Evolutionary conservation across 768 basidiomycete genomes (phyloP).

Genomic region (Megacollybia marginata): DNA sequence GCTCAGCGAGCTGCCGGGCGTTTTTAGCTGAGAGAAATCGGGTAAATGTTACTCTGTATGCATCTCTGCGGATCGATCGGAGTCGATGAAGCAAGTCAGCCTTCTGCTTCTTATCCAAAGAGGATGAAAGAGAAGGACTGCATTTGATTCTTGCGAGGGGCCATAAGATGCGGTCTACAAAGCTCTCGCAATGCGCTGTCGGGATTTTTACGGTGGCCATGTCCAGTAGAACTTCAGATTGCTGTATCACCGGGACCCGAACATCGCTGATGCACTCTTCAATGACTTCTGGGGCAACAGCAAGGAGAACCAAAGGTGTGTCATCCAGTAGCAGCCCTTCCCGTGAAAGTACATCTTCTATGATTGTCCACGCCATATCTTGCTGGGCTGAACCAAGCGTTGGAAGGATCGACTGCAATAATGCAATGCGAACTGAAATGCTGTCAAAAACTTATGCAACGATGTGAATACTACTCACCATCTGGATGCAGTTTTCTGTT

Average conservation of each 20-base stretch:
- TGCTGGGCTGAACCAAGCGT: slow-evolving; percentile 7
- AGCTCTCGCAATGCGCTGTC: slow-evolving; percentile 6
- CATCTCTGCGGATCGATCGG: background rate
- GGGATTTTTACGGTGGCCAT: slow-evolving; percentile 11
- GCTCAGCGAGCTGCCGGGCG: slow-evolving; percentile 7
- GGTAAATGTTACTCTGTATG: slow-evolving; percentile 6
- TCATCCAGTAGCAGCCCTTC: slow-evolving; percentile 6
- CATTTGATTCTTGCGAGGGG: slow-evolving; percentile 6
- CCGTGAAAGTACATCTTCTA: slow-evolving; percentile 3
- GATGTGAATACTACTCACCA: slow-evolving; percentile 7
- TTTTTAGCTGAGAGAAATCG: slow-evolving; percentile 5
- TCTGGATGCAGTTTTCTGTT: slow-evolving; percentile 11
- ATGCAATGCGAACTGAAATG: slow-evolving; percentile 11
- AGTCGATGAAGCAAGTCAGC: slow-evolving; percentile 6
- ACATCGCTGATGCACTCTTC: slow-evolving; percentile 2
- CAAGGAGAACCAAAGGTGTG: slow-evolving; percentile 10
- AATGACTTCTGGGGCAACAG: slow-evolving; percentile 4
- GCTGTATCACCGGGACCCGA: background rate
- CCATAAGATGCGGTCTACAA: slow-evolving; percentile 10
- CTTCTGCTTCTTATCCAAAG: slow-evolving; percentile 7
- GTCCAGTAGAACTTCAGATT: slow-evolving; percentile 8
- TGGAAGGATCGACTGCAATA: slow-evolving; percentile 11
- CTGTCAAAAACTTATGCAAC: background rate
- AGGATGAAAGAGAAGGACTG: slow-evolving; percentile 3
- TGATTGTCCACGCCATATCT: slow-evolving; percentile 7